phyloP scores from a whole-genome alignment of 2,329 filamentous ascomycete species.

The Cladosporium austrohemisphaericum region DNA sequence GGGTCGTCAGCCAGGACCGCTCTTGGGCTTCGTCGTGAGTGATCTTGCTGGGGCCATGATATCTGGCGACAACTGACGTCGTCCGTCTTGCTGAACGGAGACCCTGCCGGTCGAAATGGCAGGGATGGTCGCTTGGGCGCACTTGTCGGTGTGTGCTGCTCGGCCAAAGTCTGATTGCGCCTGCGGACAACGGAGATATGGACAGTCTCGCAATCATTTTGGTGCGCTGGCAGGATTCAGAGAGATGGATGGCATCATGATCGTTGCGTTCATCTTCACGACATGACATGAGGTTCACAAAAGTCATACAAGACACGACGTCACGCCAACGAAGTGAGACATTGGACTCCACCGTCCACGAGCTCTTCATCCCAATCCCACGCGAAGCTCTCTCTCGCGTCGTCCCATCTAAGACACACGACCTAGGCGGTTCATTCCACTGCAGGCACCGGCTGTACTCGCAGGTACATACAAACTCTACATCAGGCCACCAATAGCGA shows the following conservation, averaged over 20 bases:
- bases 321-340: slow-evolving; percentile 4
- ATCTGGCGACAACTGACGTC: too few relatives aligned
- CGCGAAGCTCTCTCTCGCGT: not conserved
- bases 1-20: too few relatives aligned
- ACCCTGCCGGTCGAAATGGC: not conserved
- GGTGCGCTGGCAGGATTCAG: too few relatives aligned
- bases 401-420: not conserved
- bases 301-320: too few relatives aligned
- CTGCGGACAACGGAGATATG: too few relatives aligned
- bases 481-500: not conserved
- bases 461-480: slow-evolving; percentile 7
- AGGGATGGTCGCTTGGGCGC: slow-evolving; percentile 2
- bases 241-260: too few relatives aligned
- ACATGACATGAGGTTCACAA: too few relatives aligned
- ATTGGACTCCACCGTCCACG: slow-evolving; percentile 5
- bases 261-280: too few relatives aligned
- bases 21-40: too few relatives aligned
- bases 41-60: too few relatives aligned
- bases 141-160: slow-evolving; percentile 11
- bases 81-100: too few relatives aligned
- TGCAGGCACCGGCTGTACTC: slow-evolving; percentile 7
- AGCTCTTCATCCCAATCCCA: slow-evolving; percentile 2
- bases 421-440: not conserved
- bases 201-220: too few relatives aligned
- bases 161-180: slow-evolving; percentile 3